phyloP scores from a whole-genome alignment of 768 basidiomycete genomes.

The Rhodotorula diobovata region DNA sequence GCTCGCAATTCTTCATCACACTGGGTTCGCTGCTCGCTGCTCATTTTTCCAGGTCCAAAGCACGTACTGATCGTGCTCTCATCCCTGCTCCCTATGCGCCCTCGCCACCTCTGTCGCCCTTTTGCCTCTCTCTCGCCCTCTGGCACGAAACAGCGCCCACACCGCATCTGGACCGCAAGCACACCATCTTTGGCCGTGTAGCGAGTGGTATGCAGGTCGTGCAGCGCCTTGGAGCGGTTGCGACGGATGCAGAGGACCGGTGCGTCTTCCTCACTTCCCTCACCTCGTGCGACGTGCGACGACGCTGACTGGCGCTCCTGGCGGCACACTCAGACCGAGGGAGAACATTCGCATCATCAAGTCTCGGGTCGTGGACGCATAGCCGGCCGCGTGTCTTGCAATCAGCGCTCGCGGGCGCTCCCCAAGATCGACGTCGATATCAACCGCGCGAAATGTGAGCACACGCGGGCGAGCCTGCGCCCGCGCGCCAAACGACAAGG shows the following conservation, averaged over 20 bases:
- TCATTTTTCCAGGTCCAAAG: conserved; percentile 11
- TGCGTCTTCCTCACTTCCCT: conserved; percentile 47
- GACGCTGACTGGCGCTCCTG: conserved; percentile 4
- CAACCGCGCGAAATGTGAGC: no score
- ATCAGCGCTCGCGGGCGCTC: no score
- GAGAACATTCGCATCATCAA: conserved; percentile 91
- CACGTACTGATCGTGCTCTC: neutral
- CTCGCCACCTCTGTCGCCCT: conserved; percentile 4
- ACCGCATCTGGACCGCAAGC: conserved; percentile 48
- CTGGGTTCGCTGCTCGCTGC: conserved; percentile 36
- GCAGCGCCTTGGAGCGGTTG: conserved; percentile 83
- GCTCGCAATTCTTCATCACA: conserved; percentile 47
- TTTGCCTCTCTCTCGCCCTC: neutral
- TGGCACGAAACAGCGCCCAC: conserved; percentile 36
- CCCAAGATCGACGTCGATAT: no score
- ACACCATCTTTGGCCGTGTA: conserved; percentile 68
- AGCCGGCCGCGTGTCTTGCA: neutral
- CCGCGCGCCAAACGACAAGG: neutral
- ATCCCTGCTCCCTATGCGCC: neutral
- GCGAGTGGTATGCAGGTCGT: conserved; percentile 85
- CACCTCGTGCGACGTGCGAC: neutral
- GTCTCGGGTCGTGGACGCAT: conserved; percentile 52
- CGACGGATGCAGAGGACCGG: conserved; percentile 82
- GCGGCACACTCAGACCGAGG: conserved; percentile 49
- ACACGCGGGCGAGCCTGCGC: neutral